phyloP scores from a whole-genome alignment of 2,329 filamentous ascomycete genomes.

The Colletotrichum siamense region DNA sequence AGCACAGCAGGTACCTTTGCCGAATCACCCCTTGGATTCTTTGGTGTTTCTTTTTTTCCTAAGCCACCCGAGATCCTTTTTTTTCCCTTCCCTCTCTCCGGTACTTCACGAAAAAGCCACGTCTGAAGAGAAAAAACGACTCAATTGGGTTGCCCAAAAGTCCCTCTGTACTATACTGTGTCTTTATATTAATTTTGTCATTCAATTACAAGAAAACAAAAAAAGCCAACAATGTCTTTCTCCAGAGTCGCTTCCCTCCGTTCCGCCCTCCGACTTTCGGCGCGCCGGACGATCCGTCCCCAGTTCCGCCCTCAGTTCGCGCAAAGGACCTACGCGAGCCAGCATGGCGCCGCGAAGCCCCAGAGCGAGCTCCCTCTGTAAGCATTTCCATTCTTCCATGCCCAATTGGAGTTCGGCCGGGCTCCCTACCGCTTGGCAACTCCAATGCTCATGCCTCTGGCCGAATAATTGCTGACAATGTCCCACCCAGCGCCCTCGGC shows the following conservation, averaged over 20 bases:
- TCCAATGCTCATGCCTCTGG: not conserved
- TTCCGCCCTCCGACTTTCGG: conserved; percentile 16
- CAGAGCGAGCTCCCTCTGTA: conserved; percentile 20
- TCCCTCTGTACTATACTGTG: not conserved
- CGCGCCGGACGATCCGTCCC: conserved; percentile 18
- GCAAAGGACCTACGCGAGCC: conserved; percentile 20
- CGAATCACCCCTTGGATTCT: not conserved
- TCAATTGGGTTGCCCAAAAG: not conserved
- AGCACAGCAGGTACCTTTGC: not conserved
- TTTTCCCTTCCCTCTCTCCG: not conserved
- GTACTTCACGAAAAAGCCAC: not conserved
- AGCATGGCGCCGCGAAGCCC: conserved; percentile 14
- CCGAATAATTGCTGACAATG: not conserved
- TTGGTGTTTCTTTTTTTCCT: not conserved
- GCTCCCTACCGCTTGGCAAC: not conserved
- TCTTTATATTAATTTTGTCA: not conserved
- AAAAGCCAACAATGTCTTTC: conserved; percentile 3
- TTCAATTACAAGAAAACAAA: not conserved
- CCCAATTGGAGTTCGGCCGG: not conserved
- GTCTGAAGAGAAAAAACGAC: not conserved
- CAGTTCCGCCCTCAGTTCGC: conserved; percentile 12
- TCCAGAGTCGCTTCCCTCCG: conserved; percentile 14
- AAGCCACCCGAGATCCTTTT: not conserved
- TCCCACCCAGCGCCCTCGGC: not conserved
- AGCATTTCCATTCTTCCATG: not conserved